A percentile compares a stretch with the other conserved stretches of the same genome.
These are phyloP conservation scores for Sonneratia alba DNA, from an alignment of 345 rosid species.

Conservation along the genomic window DNA sequence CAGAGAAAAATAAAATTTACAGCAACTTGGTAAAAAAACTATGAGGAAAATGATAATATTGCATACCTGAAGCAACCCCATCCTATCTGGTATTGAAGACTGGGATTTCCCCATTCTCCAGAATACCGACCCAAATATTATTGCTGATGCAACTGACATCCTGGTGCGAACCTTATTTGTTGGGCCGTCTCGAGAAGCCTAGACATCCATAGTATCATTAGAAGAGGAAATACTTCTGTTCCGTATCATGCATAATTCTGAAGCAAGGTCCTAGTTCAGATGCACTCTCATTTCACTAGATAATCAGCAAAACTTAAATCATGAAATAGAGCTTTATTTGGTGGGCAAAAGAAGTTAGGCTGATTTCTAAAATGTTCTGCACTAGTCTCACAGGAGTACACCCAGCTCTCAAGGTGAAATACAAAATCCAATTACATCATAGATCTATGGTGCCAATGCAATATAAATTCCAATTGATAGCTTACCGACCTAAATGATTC, in stretches of 20 bases:
- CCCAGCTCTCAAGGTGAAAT: background rate
- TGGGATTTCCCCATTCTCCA: slow-evolving; percentile 97
- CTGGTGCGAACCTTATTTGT: slow-evolving; percentile 93
- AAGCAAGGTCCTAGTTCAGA: background rate
- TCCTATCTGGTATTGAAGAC: slow-evolving; percentile 90
- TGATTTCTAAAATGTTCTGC: background rate
- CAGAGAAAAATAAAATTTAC: background rate
- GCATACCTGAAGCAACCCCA: slow-evolving; percentile 92
- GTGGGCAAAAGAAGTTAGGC: background rate
- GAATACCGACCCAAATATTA: slow-evolving; percentile 96
- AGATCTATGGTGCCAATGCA: background rate
- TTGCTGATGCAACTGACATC: slow-evolving; percentile 95
- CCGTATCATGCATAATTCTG: background rate
- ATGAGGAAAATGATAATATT: background rate
- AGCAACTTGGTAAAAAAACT: background rate
- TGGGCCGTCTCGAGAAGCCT: slow-evolving; percentile 98
- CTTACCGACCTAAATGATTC: background rate
- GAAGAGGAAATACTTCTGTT: background rate
- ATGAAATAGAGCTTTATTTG: background rate
- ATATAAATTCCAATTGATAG: background rate
- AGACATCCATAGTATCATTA: slow-evolving; percentile 4
- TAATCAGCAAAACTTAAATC: background rate
- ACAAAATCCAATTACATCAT: background rate
- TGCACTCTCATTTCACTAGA: background rate
- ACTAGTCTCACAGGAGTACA: background rate